Evolutionary conservation across 176 grass and related monocot genomes (phyloP).

Genomic region (Calamus simplicifolius): DNA sequence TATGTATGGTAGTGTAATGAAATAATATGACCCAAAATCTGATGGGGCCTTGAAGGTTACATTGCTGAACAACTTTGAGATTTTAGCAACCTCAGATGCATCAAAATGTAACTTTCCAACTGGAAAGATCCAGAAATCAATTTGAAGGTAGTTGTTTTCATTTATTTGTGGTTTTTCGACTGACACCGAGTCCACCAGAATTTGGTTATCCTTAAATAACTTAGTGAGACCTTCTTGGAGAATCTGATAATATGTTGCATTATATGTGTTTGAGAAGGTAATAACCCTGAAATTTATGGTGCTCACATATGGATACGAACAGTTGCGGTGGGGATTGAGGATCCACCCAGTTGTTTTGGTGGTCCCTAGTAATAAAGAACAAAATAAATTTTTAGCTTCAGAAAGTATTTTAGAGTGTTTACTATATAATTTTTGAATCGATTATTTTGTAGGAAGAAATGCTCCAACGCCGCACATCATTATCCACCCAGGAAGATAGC

Average conservation of each 20-base stretch:
- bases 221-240: background rate
- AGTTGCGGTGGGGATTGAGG: background rate
- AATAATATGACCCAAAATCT: background rate
- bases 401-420: too few species aligned
- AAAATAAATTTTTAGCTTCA: too few species aligned
- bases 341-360: too few species aligned
- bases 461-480: too few species aligned
- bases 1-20: background rate
- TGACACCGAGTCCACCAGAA: background rate
- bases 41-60: background rate
- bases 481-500: too few species aligned
- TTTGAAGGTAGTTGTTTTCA: background rate
- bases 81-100: background rate
- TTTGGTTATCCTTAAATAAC: background rate
- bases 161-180: background rate
- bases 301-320: background rate
- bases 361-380: too few species aligned
- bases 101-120: background rate
- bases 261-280: background rate
- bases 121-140: conserved; percentile 4
- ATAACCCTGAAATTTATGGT: background rate
- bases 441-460: too few species aligned
- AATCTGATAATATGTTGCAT: background rate
- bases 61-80: conserved; percentile 1
- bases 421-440: too few species aligned